These are phyloP conservation scores for Pyrus hybrid DNA, from an alignment of 331 rosid genomes.

Conservation along the genomic window DNA sequence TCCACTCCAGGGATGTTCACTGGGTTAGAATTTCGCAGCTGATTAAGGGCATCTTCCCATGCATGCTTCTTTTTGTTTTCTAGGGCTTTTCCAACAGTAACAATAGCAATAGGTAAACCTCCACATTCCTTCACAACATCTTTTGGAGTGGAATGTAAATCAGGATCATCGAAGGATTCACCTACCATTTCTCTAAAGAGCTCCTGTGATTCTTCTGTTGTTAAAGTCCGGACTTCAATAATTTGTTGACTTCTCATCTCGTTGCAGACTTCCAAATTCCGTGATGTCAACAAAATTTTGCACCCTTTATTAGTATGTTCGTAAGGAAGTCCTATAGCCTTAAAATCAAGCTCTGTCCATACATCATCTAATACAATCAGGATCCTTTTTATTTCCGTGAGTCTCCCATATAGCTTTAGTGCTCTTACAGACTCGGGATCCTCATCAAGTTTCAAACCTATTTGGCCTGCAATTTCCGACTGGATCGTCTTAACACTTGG, in stretches of 20 bases:
- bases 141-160: background rate
- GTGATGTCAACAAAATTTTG: background rate
- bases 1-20: background rate
- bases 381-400: background rate
- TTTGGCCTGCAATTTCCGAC: background rate
- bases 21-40: conserved; percentile 12
- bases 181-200: background rate
- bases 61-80: background rate
- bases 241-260: background rate
- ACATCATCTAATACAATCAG: background rate
- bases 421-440: background rate
- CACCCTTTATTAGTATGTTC: background rate
- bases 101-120: background rate
- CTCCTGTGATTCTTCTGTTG: background rate
- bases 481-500: background rate
- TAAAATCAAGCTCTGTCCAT: background rate
- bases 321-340: background rate
- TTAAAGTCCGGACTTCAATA: too few species aligned
- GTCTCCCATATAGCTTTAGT: background rate
- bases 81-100: background rate
- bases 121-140: background rate
- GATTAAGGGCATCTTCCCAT: conserved; percentile 7
- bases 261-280: background rate
- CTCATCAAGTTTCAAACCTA: background rate
- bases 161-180: background rate